Percentiles rank a stretch among this genome's conserved stretches.
Evolutionary conservation across 75 land plant species (phyloP).

Genomic region (Isoetes taiwanensis): DNA sequence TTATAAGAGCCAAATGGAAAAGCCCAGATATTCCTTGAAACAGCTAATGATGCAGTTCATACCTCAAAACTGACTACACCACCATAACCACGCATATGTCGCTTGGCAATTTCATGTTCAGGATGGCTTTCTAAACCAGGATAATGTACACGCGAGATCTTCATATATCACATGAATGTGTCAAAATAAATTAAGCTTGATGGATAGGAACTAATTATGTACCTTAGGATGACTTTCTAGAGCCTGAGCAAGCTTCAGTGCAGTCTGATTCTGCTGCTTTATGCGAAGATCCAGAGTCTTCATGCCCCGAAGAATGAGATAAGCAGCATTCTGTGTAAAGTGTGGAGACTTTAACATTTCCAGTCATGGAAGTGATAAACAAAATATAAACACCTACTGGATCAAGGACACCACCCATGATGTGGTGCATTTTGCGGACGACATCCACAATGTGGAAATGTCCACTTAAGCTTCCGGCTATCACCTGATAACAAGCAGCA

Average conservation of each 20-base stretch:
- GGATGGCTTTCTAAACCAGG: conserved; percentile 97
- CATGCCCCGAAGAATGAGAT: conserved; percentile 80
- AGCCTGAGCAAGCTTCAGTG: conserved; percentile 65
- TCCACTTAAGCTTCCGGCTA: conserved; percentile 96
- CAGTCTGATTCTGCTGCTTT: conserved; percentile 81
- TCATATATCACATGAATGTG: not conserved
- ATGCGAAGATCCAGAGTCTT: conserved; percentile 97
- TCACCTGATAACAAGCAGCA: conserved; percentile 38
- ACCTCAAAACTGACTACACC: conserved; percentile 99
- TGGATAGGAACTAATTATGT: not conserved
- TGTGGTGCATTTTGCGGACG: conserved; percentile 69
- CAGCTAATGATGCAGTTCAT: no score
- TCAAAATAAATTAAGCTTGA: not conserved
- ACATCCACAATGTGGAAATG: conserved; percentile 39
- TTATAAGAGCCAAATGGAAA: no score
- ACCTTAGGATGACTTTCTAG: conserved; percentile 98
- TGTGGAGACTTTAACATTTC: no score
- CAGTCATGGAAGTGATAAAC: no score
- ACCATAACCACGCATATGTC: conserved; percentile 94
- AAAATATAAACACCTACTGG: conserved; percentile 68
- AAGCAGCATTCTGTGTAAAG: conserved; percentile 74
- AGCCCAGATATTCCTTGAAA: no score
- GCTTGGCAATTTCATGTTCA: conserved; percentile 79
- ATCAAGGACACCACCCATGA: conserved; percentile 82
- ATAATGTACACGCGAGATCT: conserved; percentile 75